Base-by-base conservation (phyloP, 441 rosid species). In the Monsonia emarginata region DNA sequence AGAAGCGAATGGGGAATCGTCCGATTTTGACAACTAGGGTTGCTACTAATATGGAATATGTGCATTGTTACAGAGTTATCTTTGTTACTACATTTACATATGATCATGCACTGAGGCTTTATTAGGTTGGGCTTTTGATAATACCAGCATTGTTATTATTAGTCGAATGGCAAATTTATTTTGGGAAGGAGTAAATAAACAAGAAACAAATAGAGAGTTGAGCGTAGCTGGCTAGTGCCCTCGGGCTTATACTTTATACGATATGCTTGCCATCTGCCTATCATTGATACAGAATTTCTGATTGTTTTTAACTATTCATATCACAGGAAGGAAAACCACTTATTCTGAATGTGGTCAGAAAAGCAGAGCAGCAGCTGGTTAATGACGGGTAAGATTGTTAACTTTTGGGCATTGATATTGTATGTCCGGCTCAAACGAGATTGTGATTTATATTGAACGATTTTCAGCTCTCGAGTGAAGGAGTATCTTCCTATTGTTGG, bases 401-500 rank as follows among this genome's bases (percentile, higher is more conserved):
- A 10, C 24, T 31, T 63, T 2, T 50, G 42, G 21, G 9, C 4
- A 21, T 18, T 18, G 9, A 38, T 31, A 10, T 69, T 11, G 42
- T 70, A 7, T 9, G 1, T 27, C 32, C 69, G 8, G 19, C 59
- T 50, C 61, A 42, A 14, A 16, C 2, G 40, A 24, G 44, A 40
- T 50, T 76, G 69, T 70, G 0, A 28, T 44, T 30, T 63, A 28
- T 28, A 60, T 21, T 74, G 56, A 63, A 31, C 25, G 36, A 19
- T 24, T 3, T 71, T 38, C 69, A 91, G 97, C 74, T 79, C 94
- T 4, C 81, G 96, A 5, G 82, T 86, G 11, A 94, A 94, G 86
- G 99, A 94, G 75, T 91, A 94, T 79, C 96, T 91, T 76, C 96
- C 97, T 5, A 91, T 94, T 75, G 84, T 83, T 69, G 99, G 99